These are phyloP conservation scores for Silene noctiflora DNA, from an alignment of 179 eudicot species.

Conservation along the genomic window DNA sequence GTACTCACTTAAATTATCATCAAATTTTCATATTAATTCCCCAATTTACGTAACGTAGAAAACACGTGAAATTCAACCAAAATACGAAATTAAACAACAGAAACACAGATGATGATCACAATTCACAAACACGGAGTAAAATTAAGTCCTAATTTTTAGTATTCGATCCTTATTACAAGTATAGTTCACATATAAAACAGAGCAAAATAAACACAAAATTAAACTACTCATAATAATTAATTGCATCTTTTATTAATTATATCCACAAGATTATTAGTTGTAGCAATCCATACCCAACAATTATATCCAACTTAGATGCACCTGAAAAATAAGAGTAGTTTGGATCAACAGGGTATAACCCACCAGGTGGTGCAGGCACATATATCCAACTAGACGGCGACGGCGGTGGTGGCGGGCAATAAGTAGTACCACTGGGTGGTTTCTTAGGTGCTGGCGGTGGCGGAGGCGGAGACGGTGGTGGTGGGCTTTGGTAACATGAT, in stretches of 20 bases:
- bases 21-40: too few relatives aligned
- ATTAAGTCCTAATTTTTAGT: background rate
- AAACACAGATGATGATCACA: too few relatives aligned
- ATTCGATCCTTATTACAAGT: background rate
- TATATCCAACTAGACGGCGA: slow-evolving; percentile 38
- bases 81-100: too few relatives aligned
- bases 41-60: too few relatives aligned
- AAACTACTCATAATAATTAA: background rate
- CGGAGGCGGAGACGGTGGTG: slow-evolving; percentile 44
- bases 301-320: background rate
- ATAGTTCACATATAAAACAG: background rate
- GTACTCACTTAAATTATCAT: too few relatives aligned
- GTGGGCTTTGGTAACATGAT: slow-evolving; percentile 38
- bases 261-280: slow-evolving; percentile 33
- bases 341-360: slow-evolving; percentile 49
- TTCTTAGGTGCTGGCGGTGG: slow-evolving; percentile 38
- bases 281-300: slow-evolving; percentile 28
- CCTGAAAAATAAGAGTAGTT: slow-evolving; percentile 15
- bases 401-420: slow-evolving; percentile 86
- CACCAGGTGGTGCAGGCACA: slow-evolving; percentile 55
- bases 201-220: too few relatives aligned
- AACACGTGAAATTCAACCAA: too few relatives aligned
- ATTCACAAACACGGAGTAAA: background rate
- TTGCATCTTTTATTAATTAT: background rate
- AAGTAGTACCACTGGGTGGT: slow-evolving; percentile 26